These are phyloP conservation scores for Metschnikowia santaceciliae DNA, from an alignment of 805 yeast genomes.

Conservation along the genomic window DNA sequence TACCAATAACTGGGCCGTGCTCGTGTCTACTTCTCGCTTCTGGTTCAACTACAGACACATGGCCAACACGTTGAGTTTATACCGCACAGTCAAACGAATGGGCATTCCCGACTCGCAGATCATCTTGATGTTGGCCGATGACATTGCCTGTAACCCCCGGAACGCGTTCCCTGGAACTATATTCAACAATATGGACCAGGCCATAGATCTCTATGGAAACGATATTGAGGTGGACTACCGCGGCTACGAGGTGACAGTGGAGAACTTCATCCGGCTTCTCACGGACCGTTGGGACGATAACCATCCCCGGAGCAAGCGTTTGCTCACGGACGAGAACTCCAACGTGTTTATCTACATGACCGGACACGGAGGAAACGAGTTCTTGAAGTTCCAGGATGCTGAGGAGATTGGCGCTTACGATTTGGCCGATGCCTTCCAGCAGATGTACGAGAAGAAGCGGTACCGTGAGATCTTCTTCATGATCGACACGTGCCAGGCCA, in stretches of 20 bases:
- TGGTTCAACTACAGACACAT: constrained; percentile 99
- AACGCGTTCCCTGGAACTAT: constrained; percentile 96
- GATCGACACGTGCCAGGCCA: constrained; percentile 99
- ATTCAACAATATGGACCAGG: constrained; percentile 89
- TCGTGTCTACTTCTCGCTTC: constrained; percentile 92
- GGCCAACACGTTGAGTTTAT: constrained; percentile 93
- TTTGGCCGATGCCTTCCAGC: constrained; percentile 94
- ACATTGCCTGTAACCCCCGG: constrained; percentile 94
- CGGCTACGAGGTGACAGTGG: constrained; percentile 98
- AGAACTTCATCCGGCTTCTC: constrained; percentile 84
- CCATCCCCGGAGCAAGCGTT: constrained; percentile 87
- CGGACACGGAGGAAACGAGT: constrained; percentile 98
- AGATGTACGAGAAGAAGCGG: constrained; percentile 93
- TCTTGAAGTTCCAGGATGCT: constrained; percentile 95
- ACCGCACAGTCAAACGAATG: constrained; percentile 89
- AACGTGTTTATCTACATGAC: constrained; percentile 93
- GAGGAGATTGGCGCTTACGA: constrained; percentile 96
- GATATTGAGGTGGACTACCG: constrained; percentile 93
- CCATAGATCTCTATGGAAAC: constrained; percentile 89
- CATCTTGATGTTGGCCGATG: constrained; percentile 93
- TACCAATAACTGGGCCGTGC: constrained; percentile 75
- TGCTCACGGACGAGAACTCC: constrained; percentile 89
- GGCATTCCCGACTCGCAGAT: constrained; percentile 99
- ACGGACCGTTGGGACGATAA: constrained; percentile 96
- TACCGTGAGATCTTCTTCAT: constrained; percentile 94